Evolutionary conservation across 139 green algal genomes (phyloP), one percentile per base, ranked within the genome.

Genomic region (Chlorella ohadii): DNA sequence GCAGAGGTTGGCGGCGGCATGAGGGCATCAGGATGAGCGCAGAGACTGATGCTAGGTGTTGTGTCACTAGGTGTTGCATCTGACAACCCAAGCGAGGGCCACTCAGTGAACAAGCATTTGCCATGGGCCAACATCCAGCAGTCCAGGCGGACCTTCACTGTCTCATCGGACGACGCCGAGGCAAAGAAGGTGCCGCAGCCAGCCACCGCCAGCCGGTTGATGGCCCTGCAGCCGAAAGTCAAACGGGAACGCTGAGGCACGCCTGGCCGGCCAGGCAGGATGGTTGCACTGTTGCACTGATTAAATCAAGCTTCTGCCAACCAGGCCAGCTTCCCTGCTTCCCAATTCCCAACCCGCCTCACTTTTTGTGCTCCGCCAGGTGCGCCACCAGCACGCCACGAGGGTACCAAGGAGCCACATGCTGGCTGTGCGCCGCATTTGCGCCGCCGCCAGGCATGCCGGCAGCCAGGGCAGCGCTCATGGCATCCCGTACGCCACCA

Each of bases 381-480:
- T 99, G 96, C 17, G 92, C 94, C 22, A 98, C 79, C 85, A 99
- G 88, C 63, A 99, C 93, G 0, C 97, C 97, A 7, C 92, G 85
- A 1, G 96, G 96, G 64, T 90, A 89, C 95, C 96, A 99, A 25
- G 89, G 82, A 36, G 79, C 47, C 47, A 61, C 38, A 23, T 47
- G 55, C 28, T 61, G 78, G 75, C 41, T 55, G n/a, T 27, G 56
- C 11, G 81, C 66, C 3, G 27, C 56, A 27, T 20, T 47, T 7
- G 33, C 74, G 51, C 44, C 34, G 47, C 82, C 75, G 17, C 64
- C 82, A 3, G 84, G 77, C 67, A 85, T 44, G 33, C 78, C 84
- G 0, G 72, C 41, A 7, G 82, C n/a, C 31, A 86, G 41, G 19
- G 86, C 86, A 16, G 86, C 83, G 6, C 38, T 64, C 65, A 90